Conservation (phyloP, 2,329 filamentous ascomycete species). For the Calonectria fujianensis region DNA sequence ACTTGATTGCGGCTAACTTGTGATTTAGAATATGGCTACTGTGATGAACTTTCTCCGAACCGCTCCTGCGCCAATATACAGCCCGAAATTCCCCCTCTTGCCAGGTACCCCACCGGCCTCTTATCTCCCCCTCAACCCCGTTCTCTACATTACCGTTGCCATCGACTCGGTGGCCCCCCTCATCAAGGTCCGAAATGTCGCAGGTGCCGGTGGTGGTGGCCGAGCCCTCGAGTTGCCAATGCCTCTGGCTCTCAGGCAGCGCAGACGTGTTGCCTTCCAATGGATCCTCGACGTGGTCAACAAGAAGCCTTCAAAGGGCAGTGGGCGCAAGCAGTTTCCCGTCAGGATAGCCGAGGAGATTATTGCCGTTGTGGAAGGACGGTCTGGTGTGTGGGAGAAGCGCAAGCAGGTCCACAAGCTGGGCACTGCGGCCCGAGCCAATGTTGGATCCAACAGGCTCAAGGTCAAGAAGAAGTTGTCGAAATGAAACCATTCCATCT, state of each 20-base stretch:
- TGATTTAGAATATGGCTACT: conserved; percentile 83
- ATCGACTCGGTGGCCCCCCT: conserved; percentile 96
- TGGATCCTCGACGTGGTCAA: conserved; percentile 93
- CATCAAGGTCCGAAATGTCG: conserved; percentile 84
- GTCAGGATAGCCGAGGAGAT: conserved; percentile 90
- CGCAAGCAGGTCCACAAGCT: conserved; percentile 86
- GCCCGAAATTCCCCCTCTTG: conserved; percentile 81
- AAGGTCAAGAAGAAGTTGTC: conserved; percentile 61
- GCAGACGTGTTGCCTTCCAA: conserved; percentile 84
- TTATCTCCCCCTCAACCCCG: conserved; percentile 90
- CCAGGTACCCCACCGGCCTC: conserved; percentile 85
- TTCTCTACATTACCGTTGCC: conserved; percentile 91
- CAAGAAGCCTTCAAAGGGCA: conserved; percentile 84
- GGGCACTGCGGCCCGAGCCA: conserved; percentile 86
- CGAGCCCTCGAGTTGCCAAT: conserved; percentile 87
- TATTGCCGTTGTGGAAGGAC: conserved; percentile 90
- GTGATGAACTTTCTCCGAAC: conserved; percentile 92
- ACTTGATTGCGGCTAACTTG: conserved; percentile 39
- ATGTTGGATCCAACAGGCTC: conserved; percentile 70
- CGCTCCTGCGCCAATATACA: conserved; percentile 84
- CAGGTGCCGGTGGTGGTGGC: conserved; percentile 90
- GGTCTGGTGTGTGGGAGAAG: conserved; percentile 89
- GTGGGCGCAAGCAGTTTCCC: conserved; percentile 83
- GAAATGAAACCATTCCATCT: conserved; percentile 31
- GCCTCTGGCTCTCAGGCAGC: conserved; percentile 83